These are phyloP conservation scores for Botryotinia globosa DNA, from an alignment of 2,329 filamentous ascomycete species.

Conservation along the genomic window DNA sequence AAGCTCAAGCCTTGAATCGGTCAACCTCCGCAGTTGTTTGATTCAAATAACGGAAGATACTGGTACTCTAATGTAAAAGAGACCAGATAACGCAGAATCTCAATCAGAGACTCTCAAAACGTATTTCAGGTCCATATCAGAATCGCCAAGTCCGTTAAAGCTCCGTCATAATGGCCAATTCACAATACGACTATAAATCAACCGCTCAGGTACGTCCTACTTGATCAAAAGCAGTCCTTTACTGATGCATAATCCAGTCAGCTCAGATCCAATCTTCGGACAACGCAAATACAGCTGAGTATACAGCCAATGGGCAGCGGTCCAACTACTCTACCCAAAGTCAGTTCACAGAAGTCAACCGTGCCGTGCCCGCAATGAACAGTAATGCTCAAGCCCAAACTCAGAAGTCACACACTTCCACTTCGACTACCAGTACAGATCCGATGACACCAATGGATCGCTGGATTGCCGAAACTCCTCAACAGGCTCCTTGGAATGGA, in stretches of 20 bases:
- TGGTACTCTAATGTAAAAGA: no score
- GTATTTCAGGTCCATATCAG: neutral
- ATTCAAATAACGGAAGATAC: neutral
- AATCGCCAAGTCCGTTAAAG: neutral
- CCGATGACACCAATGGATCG: slow-evolving; percentile 4
- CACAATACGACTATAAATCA: neutral
- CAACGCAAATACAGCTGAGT: no score
- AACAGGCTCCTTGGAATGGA: slow-evolving; percentile 2
- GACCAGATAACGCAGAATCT: neutral
- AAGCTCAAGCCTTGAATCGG: neutral
- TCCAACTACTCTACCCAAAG: neutral
- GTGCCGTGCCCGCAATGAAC: neutral
- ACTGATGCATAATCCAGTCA: neutral
- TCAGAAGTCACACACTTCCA: neutral
- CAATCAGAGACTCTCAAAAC: neutral
- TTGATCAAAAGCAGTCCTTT: neutral
- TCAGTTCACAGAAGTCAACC: neutral
- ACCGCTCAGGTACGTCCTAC: neutral
- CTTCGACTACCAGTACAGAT: no score
- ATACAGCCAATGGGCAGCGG: neutral
- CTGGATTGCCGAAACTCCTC: neutral
- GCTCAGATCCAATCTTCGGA: neutral
- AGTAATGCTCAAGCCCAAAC: neutral
- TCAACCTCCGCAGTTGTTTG: neutral
- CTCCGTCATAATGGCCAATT: neutral